A percentile compares a stretch with the other conserved stretches of the same genome.
Conservation (phyloP, 1,139 yeast species). For the Tardiomyces blankii region DNA sequence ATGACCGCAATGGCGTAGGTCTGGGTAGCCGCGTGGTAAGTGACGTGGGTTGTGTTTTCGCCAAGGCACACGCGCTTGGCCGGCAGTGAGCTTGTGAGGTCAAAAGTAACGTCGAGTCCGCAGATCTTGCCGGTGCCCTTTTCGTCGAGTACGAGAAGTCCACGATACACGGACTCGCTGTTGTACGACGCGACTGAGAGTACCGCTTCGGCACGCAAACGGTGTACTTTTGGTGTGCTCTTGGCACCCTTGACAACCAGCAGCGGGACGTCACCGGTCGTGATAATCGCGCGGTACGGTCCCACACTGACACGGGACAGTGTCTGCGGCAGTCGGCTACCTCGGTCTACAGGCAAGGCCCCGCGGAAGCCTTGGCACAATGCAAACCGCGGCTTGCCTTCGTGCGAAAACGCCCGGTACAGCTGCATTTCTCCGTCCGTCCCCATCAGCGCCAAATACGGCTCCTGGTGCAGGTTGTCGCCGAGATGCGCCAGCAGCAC, state of each 20-base stretch:
- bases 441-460: background rate
- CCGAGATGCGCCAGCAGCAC: constrained; percentile 1
- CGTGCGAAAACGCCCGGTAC: background rate
- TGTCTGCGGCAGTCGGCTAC: background rate
- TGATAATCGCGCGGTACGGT: constrained; percentile 50
- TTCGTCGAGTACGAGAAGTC: constrained; percentile 4
- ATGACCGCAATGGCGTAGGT: constrained; percentile 58
- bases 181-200: constrained; percentile 14
- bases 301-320: constrained; percentile 22
- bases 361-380: background rate
- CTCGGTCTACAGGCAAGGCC: background rate
- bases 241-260: constrained; percentile 53
- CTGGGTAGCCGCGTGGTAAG: constrained; percentile 62
- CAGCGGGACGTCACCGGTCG: constrained; percentile 69
- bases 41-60: constrained; percentile 55
- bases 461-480: background rate
- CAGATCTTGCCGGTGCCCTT: constrained; percentile 19
- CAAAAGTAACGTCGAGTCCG: constrained; percentile 13
- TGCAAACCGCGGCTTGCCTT: background rate
- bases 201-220: constrained; percentile 8
- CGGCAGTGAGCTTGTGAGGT: constrained; percentile 6
- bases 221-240: constrained; percentile 27
- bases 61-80: constrained; percentile 24
- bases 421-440: background rate
- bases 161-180: constrained; percentile 1